These are phyloP conservation scores for Vitis labrusca DNA, from an alignment of 164 flowering plant genomes.

Conservation along the genomic window DNA sequence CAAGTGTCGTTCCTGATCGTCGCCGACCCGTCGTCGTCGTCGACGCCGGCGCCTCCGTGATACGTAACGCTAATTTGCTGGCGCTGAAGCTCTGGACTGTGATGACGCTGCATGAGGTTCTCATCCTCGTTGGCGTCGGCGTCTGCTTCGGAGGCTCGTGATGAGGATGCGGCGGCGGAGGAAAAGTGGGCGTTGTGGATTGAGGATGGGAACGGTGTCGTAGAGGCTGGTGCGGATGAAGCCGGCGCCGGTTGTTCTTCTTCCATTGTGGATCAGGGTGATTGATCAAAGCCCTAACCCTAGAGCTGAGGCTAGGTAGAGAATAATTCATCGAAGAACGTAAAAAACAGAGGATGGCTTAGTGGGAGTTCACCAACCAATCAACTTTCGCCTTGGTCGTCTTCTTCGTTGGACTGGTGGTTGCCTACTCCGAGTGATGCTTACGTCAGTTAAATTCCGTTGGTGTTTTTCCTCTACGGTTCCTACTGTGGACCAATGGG, in stretches of 20 bases:
- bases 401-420: slow-evolving; percentile 14
- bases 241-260: slow-evolving; percentile 1
- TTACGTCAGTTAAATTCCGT: not conserved
- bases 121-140: too few relatives aligned
- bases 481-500: too few relatives aligned
- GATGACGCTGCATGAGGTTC: not conserved
- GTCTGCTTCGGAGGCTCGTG: too few relatives aligned
- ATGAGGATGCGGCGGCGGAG: too few relatives aligned
- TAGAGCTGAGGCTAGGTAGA: not conserved
- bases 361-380: slow-evolving; percentile 13
- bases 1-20: slow-evolving; percentile 33
- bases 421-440: not conserved
- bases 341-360: slow-evolving; percentile 11
- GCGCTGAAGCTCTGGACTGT: slow-evolving; percentile 17
- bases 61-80: slow-evolving; percentile 8
- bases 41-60: not conserved
- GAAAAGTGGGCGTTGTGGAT: not conserved
- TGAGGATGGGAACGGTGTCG: not conserved
- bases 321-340: too few relatives aligned
- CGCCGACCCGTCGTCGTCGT: slow-evolving; percentile 8
- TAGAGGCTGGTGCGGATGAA: not conserved
- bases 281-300: slow-evolving; percentile 5
- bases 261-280: slow-evolving; percentile 14
- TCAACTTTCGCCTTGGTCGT: not conserved
- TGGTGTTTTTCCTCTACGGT: too few relatives aligned